Percentiles rank a stretch among this genome's conserved stretches.
phyloP scores from a whole-genome alignment of 1,139 yeast species.

The Blastobotrys elegans region DNA sequence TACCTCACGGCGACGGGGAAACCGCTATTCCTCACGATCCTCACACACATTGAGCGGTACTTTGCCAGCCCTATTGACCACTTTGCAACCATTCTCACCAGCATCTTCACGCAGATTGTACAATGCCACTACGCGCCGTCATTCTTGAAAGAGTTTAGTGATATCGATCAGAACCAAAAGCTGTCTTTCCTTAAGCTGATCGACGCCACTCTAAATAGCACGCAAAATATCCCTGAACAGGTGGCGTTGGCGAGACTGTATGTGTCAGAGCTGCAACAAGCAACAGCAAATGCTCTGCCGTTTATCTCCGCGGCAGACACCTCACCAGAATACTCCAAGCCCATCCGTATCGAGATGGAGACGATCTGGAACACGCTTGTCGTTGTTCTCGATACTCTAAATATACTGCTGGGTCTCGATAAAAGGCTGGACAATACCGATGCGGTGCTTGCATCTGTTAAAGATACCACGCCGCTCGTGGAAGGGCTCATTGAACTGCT shows the following conservation, averaged over 20 bases:
- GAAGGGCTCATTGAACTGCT: constrained; percentile 20
- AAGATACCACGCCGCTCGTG: constrained; percentile 9
- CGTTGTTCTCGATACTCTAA: constrained; percentile 18
- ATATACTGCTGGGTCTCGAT: constrained; percentile 16
- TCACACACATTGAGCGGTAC: constrained; percentile 21
- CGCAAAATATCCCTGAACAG: constrained; percentile 1
- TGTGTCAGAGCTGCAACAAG: constrained; percentile 11
- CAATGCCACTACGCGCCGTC: background rate
- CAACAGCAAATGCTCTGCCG: constrained; percentile 17
- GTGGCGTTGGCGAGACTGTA: constrained; percentile 3
- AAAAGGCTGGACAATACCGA: background rate
- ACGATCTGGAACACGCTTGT: constrained; percentile 19
- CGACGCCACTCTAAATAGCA: constrained; percentile 22
- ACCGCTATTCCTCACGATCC: constrained; percentile 16
- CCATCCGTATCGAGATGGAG: constrained; percentile 13
- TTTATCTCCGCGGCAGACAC: constrained; percentile 17
- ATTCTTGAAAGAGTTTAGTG: constrained; percentile 14
- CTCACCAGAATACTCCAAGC: constrained; percentile 14
- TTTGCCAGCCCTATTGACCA: constrained; percentile 15
- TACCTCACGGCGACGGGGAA: constrained; percentile 14
- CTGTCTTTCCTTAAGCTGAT: constrained; percentile 23
- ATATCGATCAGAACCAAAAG: constrained; percentile 14
- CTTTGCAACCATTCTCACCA: constrained; percentile 9
- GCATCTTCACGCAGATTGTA: background rate
- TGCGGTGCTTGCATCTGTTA: background rate